Evolutionary conservation across 2,329 filamentous ascomycete genomes (phyloP).

Genomic region (Xylariales sp.): DNA sequence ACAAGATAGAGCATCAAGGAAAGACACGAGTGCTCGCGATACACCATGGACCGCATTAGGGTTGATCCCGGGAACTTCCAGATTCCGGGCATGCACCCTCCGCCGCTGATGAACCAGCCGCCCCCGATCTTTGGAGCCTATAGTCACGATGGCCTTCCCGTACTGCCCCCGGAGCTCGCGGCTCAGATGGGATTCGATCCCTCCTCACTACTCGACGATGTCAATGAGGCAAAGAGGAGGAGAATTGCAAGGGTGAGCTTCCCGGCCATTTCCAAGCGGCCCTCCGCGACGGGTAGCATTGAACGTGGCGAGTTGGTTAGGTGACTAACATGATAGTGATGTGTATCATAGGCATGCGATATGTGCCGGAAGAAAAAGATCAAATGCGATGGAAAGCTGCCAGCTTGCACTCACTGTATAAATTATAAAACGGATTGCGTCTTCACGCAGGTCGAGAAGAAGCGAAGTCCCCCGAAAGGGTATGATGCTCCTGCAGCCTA

Average conservation of each 20-base stretch:
- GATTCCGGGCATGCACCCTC: slow-evolving; percentile 66
- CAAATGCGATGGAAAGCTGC: slow-evolving; percentile 97
- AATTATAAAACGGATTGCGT: slow-evolving; percentile 99
- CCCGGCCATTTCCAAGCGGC: slow-evolving; percentile 5
- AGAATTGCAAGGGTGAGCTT: slow-evolving; percentile 83
- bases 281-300: slow-evolving; percentile 6
- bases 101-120: slow-evolving; percentile 72
- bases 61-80: slow-evolving; percentile 61
- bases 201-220: slow-evolving; percentile 68
- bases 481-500: slow-evolving; percentile 56
- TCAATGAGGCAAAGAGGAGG: slow-evolving; percentile 86
- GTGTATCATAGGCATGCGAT: slow-evolving; percentile 77
- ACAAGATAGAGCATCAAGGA: too few relatives aligned
- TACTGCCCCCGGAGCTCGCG: slow-evolving; percentile 67
- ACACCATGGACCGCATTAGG: slow-evolving; percentile 62
- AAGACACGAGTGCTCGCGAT: slow-evolving; percentile 7
- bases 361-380: slow-evolving; percentile 79
- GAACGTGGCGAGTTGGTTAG: background rate
- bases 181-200: slow-evolving; percentile 71
- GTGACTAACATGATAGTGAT: slow-evolving; percentile 27
- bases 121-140: slow-evolving; percentile 77
- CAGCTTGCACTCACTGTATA: slow-evolving; percentile 92
- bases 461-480: slow-evolving; percentile 96
- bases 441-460: slow-evolving; percentile 99
- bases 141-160: slow-evolving; percentile 67